Conservation (phyloP, 2,329 filamentous ascomycete genomes). For the Dactylonectria macrodidyma region DNA sequence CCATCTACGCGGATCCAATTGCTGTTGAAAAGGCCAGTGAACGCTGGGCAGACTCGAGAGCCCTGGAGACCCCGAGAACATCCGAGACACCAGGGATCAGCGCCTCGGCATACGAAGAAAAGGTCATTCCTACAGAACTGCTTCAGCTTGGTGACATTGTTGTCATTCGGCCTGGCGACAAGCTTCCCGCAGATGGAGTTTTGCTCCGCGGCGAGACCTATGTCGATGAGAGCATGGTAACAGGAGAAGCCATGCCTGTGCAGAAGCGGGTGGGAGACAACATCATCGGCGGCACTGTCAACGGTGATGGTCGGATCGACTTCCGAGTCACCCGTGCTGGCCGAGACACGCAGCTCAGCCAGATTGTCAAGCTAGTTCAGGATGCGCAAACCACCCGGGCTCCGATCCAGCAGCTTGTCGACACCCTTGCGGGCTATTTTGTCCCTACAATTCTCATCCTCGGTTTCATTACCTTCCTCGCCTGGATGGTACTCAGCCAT, state of each 20-base stretch:
- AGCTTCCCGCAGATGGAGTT: constrained; percentile 93
- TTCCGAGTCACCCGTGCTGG: constrained; percentile 94
- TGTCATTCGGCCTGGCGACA: constrained; percentile 93
- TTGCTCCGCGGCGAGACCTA: constrained; percentile 93
- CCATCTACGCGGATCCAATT: constrained; percentile 95
- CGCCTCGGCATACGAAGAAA: constrained; percentile 82
- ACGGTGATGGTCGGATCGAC: constrained; percentile 91
- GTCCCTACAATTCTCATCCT: constrained; percentile 90
- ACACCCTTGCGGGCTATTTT: constrained; percentile 93
- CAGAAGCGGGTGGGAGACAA: constrained; percentile 85
- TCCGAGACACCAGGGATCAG: constrained; percentile 52
- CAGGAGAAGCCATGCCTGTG: constrained; percentile 95
- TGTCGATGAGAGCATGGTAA: constrained; percentile 98
- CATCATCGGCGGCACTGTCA: constrained; percentile 95
- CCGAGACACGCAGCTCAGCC: constrained; percentile 95
- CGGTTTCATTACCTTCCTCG: constrained; percentile 86
- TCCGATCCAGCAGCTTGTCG: constrained; percentile 93
- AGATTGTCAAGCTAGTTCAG: constrained; percentile 98
- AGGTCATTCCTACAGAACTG: constrained; percentile 91
- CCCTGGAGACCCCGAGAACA: constrained; percentile 59
- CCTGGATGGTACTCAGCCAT: constrained; percentile 97
- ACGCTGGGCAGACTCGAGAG: constrained; percentile 68
- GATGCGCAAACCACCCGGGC: constrained; percentile 95
- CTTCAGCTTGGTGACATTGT: constrained; percentile 96
- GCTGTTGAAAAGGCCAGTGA: constrained; percentile 93